Percentiles rank a stretch among this genome's conserved stretches.
phyloP scores from a whole-genome alignment of 257 asterid species.

The Capsicum chinense region DNA sequence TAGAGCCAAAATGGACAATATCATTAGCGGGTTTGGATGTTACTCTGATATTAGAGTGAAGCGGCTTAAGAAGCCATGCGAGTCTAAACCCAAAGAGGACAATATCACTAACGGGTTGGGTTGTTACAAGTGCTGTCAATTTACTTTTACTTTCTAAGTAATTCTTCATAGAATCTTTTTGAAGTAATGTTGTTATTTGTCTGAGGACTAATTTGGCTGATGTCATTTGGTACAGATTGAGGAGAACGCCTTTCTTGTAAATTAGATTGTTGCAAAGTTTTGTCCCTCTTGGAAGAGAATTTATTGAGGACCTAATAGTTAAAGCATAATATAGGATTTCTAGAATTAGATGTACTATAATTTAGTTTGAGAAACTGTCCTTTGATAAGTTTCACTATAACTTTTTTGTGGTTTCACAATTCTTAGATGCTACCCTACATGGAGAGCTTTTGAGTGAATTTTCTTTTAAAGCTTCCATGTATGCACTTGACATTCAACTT shows the following conservation, averaged over 20 bases:
- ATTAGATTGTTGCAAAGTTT: background rate
- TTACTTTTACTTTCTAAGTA: background rate
- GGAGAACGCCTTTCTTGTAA: background rate
- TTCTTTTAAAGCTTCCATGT: background rate
- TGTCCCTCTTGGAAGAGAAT: background rate
- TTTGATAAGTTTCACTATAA: background rate
- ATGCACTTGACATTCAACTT: background rate
- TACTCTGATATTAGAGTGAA: too few species aligned
- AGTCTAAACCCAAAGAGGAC: too few species aligned
- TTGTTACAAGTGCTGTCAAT: background rate
- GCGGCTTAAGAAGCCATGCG: too few species aligned
- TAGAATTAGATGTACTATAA: background rate
- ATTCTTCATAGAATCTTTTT: background rate
- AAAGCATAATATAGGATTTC: background rate
- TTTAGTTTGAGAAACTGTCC: too few species aligned
- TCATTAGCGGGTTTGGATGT: too few species aligned
- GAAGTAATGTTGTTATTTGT: background rate
- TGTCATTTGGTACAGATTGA: background rate
- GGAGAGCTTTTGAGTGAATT: background rate
- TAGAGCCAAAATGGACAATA: too few species aligned
- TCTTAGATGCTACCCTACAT: background rate
- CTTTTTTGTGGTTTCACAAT: background rate
- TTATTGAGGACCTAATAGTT: background rate
- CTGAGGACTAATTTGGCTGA: background rate
- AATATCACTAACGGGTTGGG: too few species aligned